Percentiles rank a stretch among this genome's conserved stretches.
phyloP scores from a whole-genome alignment of 225 moss, liverwort and hornwort genomes.

The Thuidium tamariscinum region DNA sequence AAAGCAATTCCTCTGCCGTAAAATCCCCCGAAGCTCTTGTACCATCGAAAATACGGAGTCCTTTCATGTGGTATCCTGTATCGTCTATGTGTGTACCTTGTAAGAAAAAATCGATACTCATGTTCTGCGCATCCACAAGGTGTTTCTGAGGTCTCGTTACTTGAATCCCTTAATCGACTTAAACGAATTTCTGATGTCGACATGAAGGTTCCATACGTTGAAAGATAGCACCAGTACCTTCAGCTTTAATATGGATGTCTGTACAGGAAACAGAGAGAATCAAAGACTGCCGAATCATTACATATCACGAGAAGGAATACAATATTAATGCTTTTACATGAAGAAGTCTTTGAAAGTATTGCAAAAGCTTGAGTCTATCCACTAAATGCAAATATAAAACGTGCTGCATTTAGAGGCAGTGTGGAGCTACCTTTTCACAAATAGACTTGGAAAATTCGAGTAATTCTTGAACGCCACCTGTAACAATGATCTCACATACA shows the following conservation, averaged over 20 bases:
- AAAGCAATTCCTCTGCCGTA: slow-evolving; percentile 25
- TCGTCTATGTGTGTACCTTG: slow-evolving; percentile 6
- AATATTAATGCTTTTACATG: neutral
- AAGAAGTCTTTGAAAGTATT: neutral
- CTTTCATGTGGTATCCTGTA: slow-evolving; percentile 9
- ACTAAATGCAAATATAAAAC: neutral
- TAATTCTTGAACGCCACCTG: slow-evolving; percentile 25
- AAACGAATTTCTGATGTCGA: neutral
- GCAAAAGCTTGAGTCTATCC: neutral
- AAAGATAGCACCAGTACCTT: slow-evolving; percentile 26
- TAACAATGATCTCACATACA: slow-evolving; percentile 19
- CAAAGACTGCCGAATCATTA: neutral
- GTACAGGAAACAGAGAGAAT: slow-evolving; percentile 11
- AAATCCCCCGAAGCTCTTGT: neutral
- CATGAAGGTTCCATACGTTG: neutral
- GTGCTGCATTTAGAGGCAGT: neutral
- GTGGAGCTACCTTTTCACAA: slow-evolving; percentile 36
- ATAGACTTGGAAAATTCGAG: slow-evolving; percentile 23
- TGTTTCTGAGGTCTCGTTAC: neutral
- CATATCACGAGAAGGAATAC: neutral
- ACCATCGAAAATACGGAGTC: slow-evolving; percentile 28
- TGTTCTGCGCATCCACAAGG: slow-evolving; percentile 19
- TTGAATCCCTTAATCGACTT: neutral
- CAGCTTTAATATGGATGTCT: slow-evolving; percentile 44
- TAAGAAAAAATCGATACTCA: slow-evolving; percentile 15